These are phyloP conservation scores for Phytophthora citrophthora DNA, from an alignment of 352 stramenopile species.

Conservation along the genomic window DNA sequence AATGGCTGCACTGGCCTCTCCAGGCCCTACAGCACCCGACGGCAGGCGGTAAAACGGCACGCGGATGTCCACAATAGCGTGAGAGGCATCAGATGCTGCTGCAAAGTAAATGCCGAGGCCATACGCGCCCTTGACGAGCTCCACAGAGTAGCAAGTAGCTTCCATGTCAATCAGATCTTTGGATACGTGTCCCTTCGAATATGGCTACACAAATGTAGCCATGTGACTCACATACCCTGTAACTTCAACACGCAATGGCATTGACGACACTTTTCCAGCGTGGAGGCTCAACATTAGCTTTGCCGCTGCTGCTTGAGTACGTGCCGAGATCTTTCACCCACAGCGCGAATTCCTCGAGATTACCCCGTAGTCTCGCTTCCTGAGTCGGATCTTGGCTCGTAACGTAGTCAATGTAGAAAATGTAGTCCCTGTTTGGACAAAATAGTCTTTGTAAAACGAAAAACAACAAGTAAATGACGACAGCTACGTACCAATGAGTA, in stretches of 20 bases:
- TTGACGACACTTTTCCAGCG: conserved; percentile 73
- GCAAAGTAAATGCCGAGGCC: conserved; percentile 82
- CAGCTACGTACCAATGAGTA: conserved; percentile 57
- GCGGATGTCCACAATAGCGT: conserved; percentile 60
- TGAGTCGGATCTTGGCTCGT: conserved; percentile 51
- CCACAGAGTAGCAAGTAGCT: conserved; percentile 52
- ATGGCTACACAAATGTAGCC: conserved; percentile 14
- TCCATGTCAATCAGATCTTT: conserved; percentile 23
- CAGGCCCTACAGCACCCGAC: conserved; percentile 51
- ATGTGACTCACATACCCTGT: too few relatives aligned
- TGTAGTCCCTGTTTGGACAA: conserved; percentile 63
- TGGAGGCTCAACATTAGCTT: conserved; percentile 69
- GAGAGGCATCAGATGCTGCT: conserved; percentile 17
- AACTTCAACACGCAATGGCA: conserved; percentile 64
- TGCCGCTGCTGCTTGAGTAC: conserved; percentile 66
- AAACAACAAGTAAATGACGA: background rate
- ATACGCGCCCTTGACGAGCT: conserved; percentile 61
- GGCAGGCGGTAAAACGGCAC: conserved; percentile 77
- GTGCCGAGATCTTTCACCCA: conserved; percentile 82
- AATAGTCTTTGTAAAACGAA: background rate
- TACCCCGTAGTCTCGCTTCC: conserved; percentile 57
- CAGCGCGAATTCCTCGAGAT: conserved; percentile 78
- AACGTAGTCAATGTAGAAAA: conserved; percentile 84
- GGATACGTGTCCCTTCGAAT: conserved; percentile 3
- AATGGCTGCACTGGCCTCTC: conserved; percentile 64